A percentile compares a stretch with the other conserved stretches of the same genome.
Evolutionary conservation across 768 basidiomycete genomes (phyloP).

Genomic region (Dacryopinax primogenitus): DNA sequence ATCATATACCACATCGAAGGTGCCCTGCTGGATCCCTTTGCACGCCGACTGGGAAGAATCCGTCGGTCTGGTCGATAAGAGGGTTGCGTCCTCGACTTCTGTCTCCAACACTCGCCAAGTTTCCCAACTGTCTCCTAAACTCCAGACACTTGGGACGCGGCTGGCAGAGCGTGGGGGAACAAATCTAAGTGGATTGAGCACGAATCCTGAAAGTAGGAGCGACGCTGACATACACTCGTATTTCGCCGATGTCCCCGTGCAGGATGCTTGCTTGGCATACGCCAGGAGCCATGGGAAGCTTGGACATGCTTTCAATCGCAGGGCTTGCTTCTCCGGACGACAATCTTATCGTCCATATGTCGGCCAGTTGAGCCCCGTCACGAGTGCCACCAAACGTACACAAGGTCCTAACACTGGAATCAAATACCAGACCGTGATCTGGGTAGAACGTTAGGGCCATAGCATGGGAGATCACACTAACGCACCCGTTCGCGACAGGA

Average conservation of each 20-base stretch:
- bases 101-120: background rate
- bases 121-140: background rate
- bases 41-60: background rate
- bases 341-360: conserved; percentile 49
- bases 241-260: background rate
- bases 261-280: background rate
- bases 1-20: background rate
- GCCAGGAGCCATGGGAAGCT: background rate
- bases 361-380: conserved; percentile 49
- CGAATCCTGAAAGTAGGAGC: background rate
- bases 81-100: background rate
- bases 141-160: background rate
- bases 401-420: conserved; percentile 42
- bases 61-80: background rate
- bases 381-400: conserved; percentile 66
- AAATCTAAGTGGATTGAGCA: background rate
- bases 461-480: background rate
- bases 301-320: background rate
- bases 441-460: background rate
- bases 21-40: background rate
- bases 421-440: conserved; percentile 77
- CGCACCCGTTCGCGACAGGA: conserved; percentile 13
- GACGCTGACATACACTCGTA: background rate
- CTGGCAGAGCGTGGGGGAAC: background rate
- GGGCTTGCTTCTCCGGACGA: background rate